Conservation (phyloP, 768 basidiomycete genomes). For the Aureoboletus auriporus region DNA sequence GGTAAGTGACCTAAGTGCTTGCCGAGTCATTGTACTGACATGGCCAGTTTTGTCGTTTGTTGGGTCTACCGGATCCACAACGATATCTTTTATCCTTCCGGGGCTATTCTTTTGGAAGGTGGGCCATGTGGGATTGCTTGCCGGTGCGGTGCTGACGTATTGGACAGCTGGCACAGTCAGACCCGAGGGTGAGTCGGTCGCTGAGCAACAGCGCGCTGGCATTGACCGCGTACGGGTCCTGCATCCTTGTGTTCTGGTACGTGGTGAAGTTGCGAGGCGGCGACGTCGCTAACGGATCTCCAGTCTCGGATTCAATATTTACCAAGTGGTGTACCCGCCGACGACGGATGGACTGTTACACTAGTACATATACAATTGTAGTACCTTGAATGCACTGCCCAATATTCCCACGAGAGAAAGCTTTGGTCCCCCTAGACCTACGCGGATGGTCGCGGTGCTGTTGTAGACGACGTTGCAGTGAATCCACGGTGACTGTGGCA, state of each 20-base stretch:
- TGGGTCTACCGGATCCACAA: constrained; percentile 94
- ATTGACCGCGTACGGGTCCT: constrained; percentile 69
- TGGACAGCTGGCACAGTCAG: constrained; percentile 62
- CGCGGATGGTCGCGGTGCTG: not conserved
- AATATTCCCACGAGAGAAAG: constrained; percentile 21
- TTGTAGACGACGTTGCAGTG: no score
- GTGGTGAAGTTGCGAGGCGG: constrained; percentile 25
- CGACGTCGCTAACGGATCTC: constrained; percentile 4
- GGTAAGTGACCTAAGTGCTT: constrained; percentile 42
- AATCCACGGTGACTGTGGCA: no score
- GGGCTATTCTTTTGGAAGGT: constrained; percentile 94
- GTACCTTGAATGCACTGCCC: not conserved
- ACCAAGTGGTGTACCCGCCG: constrained; percentile 47
- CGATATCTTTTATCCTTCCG: constrained; percentile 94
- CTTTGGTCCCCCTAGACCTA: constrained; percentile 28
- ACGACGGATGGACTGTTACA: not conserved
- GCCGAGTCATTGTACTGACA: constrained; percentile 9
- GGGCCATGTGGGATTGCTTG: constrained; percentile 14
- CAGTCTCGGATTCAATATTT: constrained; percentile 80
- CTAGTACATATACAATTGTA: no score
- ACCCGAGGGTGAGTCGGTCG: constrained; percentile 47
- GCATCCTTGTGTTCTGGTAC: constrained; percentile 86
- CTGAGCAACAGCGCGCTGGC: constrained; percentile 61
- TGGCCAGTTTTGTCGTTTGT: constrained; percentile 82
- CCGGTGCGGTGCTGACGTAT: constrained; percentile 3